Evolutionary conservation across 352 stramenopile species (phyloP).

Genomic region (Globisporangium viniferum): DNA sequence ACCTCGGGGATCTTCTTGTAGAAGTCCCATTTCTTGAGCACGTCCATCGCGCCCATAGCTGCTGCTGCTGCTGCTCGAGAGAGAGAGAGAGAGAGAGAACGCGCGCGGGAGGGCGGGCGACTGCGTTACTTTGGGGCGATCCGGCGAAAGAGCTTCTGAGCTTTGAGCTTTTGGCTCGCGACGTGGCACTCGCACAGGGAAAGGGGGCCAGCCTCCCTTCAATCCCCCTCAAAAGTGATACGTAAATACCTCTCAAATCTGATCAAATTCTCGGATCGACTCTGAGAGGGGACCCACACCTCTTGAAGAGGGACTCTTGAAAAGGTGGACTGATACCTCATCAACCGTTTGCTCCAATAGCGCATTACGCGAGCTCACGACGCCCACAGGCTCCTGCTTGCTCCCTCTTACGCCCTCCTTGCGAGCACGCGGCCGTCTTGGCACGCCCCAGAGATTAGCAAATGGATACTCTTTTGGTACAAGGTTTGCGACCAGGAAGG

Average conservation of each 20-base stretch:
- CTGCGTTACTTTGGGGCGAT: slow-evolving; percentile 1
- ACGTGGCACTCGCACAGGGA: slow-evolving; percentile 12
- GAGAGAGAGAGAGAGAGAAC: background rate
- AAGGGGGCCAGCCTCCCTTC: slow-evolving; percentile 3
- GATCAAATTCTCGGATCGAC: background rate
- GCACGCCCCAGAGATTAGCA: no score
- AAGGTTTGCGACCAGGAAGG: no score
- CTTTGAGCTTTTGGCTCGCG: slow-evolving; percentile 6
- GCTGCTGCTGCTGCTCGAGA: slow-evolving; percentile 6
- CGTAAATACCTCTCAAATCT: no score
- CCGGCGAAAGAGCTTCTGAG: slow-evolving; percentile 11
- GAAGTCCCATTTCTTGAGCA: slow-evolving; percentile 90
- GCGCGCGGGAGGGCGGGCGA: no score
- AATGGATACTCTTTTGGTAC: no score
- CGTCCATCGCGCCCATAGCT: slow-evolving; percentile 81
- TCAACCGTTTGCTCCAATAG: no score
- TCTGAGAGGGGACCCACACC: background rate
- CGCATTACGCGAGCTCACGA: no score
- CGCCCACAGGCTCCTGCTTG: background rate
- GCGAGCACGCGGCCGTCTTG: no score
- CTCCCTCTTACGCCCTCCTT: no score
- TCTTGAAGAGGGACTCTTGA: no score
- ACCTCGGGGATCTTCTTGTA: slow-evolving; percentile 92
- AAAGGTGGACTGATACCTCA: no score
- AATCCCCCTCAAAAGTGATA: background rate